Conservation (phyloP, 176 grass and related monocot genomes). For the Juncus effusus region DNA sequence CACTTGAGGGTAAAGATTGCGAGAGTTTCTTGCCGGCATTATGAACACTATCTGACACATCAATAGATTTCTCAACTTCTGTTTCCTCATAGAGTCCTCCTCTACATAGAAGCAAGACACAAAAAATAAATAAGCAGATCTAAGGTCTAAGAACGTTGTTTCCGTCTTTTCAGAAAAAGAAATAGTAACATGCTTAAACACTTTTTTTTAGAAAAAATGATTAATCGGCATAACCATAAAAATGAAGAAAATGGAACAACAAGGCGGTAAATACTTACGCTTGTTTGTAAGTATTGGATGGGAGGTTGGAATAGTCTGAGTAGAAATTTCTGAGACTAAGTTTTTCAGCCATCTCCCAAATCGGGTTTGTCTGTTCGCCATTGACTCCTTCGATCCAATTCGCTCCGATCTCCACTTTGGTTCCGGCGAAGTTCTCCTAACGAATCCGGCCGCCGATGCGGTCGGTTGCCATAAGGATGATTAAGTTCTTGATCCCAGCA, state of each 20-base stretch:
- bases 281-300: slow-evolving; percentile 47
- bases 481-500: slow-evolving; percentile 44
- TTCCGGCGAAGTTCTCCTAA: slow-evolving; percentile 39
- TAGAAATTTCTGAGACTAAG: slow-evolving; percentile 54
- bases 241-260: background rate
- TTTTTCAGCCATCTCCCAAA: slow-evolving; percentile 53
- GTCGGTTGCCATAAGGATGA: slow-evolving; percentile 56
- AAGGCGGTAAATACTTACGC: slow-evolving; percentile 22
- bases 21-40: slow-evolving; percentile 14
- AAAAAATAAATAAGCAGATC: background rate
- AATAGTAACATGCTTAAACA: too few relatives aligned
- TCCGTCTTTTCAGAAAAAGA: too few relatives aligned
- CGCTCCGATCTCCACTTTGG: slow-evolving; percentile 57
- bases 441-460: slow-evolving; percentile 57
- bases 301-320: slow-evolving; percentile 38
- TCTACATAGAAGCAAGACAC: slow-evolving; percentile 6
- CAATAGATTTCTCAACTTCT: slow-evolving; percentile 31
- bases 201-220: background rate
- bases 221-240: background rate
- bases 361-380: slow-evolving; percentile 44
- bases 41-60: slow-evolving; percentile 3
- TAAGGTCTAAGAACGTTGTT: background rate
- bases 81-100: slow-evolving; percentile 29
- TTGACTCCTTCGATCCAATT: slow-evolving; percentile 76
- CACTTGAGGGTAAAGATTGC: slow-evolving; percentile 21